These are phyloP conservation scores for Bigelowiella natans DNA, from an alignment of 78 protist species.

Conservation along the genomic window DNA sequence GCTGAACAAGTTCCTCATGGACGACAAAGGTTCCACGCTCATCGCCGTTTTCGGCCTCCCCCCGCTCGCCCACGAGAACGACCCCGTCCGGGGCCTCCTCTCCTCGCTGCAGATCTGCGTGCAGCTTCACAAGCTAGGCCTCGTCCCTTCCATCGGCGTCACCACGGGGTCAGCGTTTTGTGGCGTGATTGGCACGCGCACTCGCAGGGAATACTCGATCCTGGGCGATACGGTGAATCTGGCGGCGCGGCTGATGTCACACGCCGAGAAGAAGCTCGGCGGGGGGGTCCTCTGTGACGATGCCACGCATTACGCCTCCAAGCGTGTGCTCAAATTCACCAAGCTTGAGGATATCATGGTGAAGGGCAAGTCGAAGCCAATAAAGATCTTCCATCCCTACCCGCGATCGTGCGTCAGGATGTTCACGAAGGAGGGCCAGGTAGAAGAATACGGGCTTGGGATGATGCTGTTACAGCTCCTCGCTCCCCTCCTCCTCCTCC, in stretches of 20 bases:
- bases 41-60: slow-evolving; percentile 25
- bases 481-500: too few relatives aligned
- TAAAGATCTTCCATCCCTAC: not conserved
- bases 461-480: too few relatives aligned
- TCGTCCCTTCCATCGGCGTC: not conserved
- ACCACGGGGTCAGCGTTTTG: slow-evolving; percentile 20
- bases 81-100: slow-evolving; percentile 18
- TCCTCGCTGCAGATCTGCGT: not conserved
- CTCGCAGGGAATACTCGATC: slow-evolving; percentile 24
- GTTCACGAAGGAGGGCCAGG: not conserved
- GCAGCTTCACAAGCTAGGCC: not conserved
- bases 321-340: not conserved
- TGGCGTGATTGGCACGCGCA: slow-evolving; percentile 17
- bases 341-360: not conserved
- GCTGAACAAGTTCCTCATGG: slow-evolving; percentile 24
- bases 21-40: slow-evolving; percentile 30
- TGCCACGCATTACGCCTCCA: not conserved
- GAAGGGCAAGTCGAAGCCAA: not conserved
- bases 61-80: slow-evolving; percentile 14
- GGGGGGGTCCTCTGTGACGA: not conserved
- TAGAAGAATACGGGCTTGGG: not conserved
- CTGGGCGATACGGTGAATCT: slow-evolving; percentile 16
- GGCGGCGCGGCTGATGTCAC: slow-evolving; percentile 23
- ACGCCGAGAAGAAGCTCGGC: not conserved
- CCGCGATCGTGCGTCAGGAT: not conserved